Evolutionary conservation across 2,329 filamentous ascomycete genomes (phyloP).

Genomic region (Aspergillus sp.): DNA sequence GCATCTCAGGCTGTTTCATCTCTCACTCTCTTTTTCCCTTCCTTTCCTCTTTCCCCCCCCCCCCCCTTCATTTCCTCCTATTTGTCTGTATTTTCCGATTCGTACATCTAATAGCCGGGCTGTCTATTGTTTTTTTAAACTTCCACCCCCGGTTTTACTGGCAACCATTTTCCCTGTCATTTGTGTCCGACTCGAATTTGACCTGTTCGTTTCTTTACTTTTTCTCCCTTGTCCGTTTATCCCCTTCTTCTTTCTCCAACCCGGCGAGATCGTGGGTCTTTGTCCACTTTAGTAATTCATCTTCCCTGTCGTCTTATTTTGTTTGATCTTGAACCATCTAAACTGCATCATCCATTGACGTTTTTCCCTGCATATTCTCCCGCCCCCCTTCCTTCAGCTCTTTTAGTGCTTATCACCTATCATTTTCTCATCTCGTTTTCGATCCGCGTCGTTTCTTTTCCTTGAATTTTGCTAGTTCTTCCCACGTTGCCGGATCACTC

Average conservation of each 20-base stretch:
- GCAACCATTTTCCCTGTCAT: conserved; percentile 5
- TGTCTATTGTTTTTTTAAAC: not conserved
- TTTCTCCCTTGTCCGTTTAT: not conserved
- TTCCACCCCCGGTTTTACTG: conserved; percentile 4
- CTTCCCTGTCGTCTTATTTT: not conserved
- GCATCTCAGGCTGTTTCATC: conserved; percentile 19
- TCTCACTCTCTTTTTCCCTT: conserved; percentile 4
- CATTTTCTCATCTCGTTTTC: not conserved
- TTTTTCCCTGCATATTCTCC: not conserved
- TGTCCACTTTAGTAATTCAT: not conserved
- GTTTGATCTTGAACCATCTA: not conserved
- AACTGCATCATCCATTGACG: not conserved
- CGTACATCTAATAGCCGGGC: not conserved
- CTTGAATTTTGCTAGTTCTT: not conserved
- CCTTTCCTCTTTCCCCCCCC: not conserved
- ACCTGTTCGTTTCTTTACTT: not conserved
- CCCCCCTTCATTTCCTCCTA: conserved; percentile 5
- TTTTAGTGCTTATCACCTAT: not conserved
- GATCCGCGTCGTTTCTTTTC: not conserved
- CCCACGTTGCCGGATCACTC: not conserved
- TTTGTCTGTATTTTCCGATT: conserved; percentile 1
- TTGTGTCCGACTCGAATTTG: not conserved
- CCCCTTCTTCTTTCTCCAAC: not conserved
- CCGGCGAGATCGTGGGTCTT: not conserved
- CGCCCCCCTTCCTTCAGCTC: not conserved